Evolutionary conservation across 2,329 filamentous ascomycete genomes (phyloP), one percentile per base, ranked within the genome.

Genomic region (Stagonosporopsis tanaceti): DNA sequence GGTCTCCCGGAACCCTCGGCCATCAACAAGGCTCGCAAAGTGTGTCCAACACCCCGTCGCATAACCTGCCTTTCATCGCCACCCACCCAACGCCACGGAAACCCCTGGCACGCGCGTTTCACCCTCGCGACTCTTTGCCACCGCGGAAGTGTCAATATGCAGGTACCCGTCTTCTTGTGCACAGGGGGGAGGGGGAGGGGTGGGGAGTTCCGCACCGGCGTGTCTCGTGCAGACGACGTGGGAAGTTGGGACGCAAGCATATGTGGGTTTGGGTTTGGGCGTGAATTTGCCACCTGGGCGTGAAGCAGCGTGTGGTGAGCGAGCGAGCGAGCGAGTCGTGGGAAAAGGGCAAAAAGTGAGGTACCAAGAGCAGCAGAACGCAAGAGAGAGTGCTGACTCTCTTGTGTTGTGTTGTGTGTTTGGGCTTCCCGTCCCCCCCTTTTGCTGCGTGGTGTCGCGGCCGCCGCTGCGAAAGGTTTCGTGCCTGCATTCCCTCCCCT

Each of bases 71-170:
- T 41, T 47, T 47, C 44, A 42, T 47, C 51, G 51, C 51, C 51
- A 47, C 51, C 51, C 17, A 27, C 25, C 25, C 42, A 40, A 53
- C 25, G 24, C 37, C 38, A 41, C 38, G 44, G 35, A 37, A 5
- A 54, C 44, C 44, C 44, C 44, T 47, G 40, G 37, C 8, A 25
- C 11, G 40, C 32, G 14, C 28, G 51, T 47, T 54, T 54, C 44
- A 42, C 4, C 30, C 24, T 37, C 37, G 25, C 47, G n/a, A 27
- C 32, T 42, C 15, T 41, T 48, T 48, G 51, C 51, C 51, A 54
- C 51, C n/a, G 44, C 51, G 44, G 38, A 32, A 55, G 24, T 50
- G 39, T 55, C 46, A 34, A 47, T 50, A 55, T 55, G 52, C 53
- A 56, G 53, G 53, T 56, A 56, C 46, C 53, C 53, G 53, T 47